These are phyloP conservation scores for Metschnikowia baotianmanensis DNA, from an alignment of 805 yeast species.

Conservation along the genomic window DNA sequence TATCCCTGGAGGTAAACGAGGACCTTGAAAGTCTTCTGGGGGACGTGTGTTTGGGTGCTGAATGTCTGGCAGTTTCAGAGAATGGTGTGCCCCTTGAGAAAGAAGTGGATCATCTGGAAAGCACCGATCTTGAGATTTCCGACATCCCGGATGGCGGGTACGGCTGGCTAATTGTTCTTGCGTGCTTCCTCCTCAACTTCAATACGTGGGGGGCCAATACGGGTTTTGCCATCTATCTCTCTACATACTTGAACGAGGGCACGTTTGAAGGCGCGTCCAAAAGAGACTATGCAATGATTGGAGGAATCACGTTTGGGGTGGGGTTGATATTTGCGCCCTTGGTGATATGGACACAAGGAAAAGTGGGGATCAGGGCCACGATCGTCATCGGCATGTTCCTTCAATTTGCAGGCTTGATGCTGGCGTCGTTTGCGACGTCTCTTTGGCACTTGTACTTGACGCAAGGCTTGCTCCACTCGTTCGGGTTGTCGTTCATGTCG, in stretches of 20 bases:
- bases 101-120: too few relatives aligned
- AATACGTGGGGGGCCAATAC: constrained; percentile 77
- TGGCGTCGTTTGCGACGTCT: constrained; percentile 58
- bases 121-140: too few relatives aligned
- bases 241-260: constrained; percentile 49
- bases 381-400: constrained; percentile 48
- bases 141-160: constrained; percentile 55
- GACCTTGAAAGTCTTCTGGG: not conserved
- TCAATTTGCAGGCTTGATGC: constrained; percentile 53
- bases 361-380: constrained; percentile 43
- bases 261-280: constrained; percentile 54
- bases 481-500: constrained; percentile 53
- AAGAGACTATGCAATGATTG: constrained; percentile 62
- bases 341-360: constrained; percentile 48
- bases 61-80: too few relatives aligned
- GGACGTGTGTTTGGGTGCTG: not conserved
- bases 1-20: not conserved
- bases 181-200: constrained; percentile 50
- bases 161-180: constrained; percentile 62
- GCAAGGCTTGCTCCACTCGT: constrained; percentile 64
- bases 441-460: constrained; percentile 67
- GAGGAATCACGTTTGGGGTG: constrained; percentile 61
- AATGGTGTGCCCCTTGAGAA: too few relatives aligned
- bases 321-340: constrained; percentile 63
- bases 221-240: constrained; percentile 62